Evolutionary conservation across 495 filamentous ascomycete genomes (phyloP).

Genomic region (Podospora appendiculata): DNA sequence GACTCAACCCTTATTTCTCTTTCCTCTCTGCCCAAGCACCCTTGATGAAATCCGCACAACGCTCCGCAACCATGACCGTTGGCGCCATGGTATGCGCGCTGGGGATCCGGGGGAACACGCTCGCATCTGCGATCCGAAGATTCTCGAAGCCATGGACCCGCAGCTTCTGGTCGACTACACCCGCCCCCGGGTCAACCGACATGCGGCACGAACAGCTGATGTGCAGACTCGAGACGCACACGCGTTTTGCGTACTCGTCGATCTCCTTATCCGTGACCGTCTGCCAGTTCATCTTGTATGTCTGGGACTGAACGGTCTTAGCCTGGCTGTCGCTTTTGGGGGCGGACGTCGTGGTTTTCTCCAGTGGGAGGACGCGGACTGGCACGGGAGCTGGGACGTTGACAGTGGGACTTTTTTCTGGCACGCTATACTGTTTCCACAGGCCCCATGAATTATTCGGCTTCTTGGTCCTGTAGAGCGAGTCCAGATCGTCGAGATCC

Average conservation of each 20-base stretch:
- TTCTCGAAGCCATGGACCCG: constrained; percentile 39
- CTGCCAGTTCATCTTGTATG: constrained; percentile 5
- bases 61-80: constrained; percentile 45
- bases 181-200: constrained; percentile 10
- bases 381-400: not conserved
- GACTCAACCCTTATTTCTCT: not conserved
- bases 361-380: not conserved
- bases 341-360: not conserved
- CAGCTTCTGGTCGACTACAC: constrained; percentile 43
- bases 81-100: constrained; percentile 37
- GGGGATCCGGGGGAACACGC: constrained; percentile 40
- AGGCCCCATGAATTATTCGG: not conserved
- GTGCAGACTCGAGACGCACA: constrained; percentile 12
- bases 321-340: not conserved
- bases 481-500: constrained; percentile 8
- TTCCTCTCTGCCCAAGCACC: constrained; percentile 10
- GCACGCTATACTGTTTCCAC: not conserved
- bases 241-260: constrained; percentile 13
- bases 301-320: not conserved
- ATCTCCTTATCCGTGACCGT: constrained; percentile 19
- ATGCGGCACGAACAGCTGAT: constrained; percentile 19
- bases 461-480: not conserved
- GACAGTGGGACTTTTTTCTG: not conserved
- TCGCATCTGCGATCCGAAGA: constrained; percentile 40
- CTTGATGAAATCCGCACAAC: constrained; percentile 43